phyloP scores from a whole-genome alignment of 805 yeast genomes.

The Myxozyma vanderwaltii region DNA sequence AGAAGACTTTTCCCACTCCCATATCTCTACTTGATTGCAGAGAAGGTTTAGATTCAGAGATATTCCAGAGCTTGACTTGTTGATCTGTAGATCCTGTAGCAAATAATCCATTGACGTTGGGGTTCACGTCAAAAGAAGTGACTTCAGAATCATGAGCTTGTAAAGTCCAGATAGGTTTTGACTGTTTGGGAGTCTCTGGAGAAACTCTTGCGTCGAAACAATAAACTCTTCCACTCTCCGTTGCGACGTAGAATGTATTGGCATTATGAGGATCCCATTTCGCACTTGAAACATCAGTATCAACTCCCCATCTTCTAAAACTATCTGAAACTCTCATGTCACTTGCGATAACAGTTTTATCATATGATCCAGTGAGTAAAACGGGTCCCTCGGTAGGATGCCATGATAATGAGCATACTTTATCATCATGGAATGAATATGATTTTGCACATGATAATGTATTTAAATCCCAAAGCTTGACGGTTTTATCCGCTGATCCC shows the following conservation, averaged over 20 bases:
- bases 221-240: conserved; percentile 87
- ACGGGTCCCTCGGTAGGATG: conserved; percentile 54
- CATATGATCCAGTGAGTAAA: conserved; percentile 93
- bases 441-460: conserved; percentile 77
- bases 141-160: conserved; percentile 97
- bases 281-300: conserved; percentile 84
- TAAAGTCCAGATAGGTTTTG: conserved; percentile 83
- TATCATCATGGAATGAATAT: conserved; percentile 70
- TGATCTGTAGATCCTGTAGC: conserved; percentile 90
- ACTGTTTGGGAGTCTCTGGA: conserved; percentile 40
- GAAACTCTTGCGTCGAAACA: conserved; percentile 77
- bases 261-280: conserved; percentile 60
- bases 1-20: conserved; percentile 89
- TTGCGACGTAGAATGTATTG: conserved; percentile 73
- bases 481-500: conserved; percentile 92
- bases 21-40: conserved; percentile 90
- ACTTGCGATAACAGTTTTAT: conserved; percentile 67
- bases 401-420: conserved; percentile 89
- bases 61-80: conserved; percentile 83
- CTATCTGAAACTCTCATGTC: conserved; percentile 77
- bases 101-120: conserved; percentile 67
- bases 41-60: conserved; percentile 63
- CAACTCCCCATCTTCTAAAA: conserved; percentile 61
- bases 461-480: conserved; percentile 91
- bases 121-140: conserved; percentile 73